These are phyloP conservation scores for Eimeria zaria DNA, from an alignment of 169 alveolate species.

Conservation along the genomic window DNA sequence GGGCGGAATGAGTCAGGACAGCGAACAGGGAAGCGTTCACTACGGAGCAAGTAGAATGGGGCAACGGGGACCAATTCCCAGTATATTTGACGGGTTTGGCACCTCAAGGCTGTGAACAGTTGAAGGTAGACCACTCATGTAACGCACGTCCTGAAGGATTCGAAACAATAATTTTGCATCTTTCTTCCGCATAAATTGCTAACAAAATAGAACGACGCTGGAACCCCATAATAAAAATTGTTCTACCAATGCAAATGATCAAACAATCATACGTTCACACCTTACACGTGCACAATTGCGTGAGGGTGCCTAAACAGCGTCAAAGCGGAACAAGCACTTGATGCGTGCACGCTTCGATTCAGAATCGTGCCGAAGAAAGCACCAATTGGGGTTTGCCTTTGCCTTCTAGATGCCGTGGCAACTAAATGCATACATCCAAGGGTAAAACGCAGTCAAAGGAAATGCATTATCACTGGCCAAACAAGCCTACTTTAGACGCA, in stretches of 20 bases:
- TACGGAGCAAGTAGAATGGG: background rate
- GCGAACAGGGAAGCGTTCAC: background rate
- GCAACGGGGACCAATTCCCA: no score
- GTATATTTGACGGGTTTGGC: background rate
- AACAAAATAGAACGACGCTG: background rate
- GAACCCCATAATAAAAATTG: background rate
- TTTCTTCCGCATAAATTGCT: background rate
- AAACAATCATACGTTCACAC: background rate
- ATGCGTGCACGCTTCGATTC: background rate
- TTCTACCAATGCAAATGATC: background rate
- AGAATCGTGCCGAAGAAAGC: background rate
- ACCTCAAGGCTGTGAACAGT: background rate
- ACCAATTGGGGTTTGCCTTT: background rate
- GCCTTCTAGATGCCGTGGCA: background rate
- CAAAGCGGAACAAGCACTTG: background rate
- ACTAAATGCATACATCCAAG: background rate
- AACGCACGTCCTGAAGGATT: background rate
- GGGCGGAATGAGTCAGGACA: background rate
- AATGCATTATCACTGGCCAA: background rate
- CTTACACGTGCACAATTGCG: background rate
- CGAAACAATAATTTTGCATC: background rate
- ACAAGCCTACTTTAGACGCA: background rate
- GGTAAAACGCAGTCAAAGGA: background rate
- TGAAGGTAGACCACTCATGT: background rate
- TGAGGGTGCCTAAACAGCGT: background rate